Conservation (phyloP, 2,329 filamentous ascomycete genomes). For the Arthroderma sp. region DNA sequence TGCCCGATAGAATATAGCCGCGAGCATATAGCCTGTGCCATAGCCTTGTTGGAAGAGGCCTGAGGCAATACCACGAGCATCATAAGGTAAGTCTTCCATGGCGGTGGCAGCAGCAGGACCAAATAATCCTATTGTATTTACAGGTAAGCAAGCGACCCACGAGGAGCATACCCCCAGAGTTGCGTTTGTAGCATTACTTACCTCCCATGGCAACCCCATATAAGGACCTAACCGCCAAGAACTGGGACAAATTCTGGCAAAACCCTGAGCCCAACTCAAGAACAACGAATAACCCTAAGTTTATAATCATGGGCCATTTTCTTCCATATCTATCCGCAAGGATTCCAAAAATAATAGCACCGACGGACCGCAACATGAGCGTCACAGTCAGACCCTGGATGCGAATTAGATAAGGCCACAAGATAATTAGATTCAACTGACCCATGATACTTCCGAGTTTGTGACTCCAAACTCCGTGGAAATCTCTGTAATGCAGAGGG, state of each 20-base stretch:
- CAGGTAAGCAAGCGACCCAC: neutral
- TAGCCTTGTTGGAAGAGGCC: conserved; percentile 54
- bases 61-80: conserved; percentile 48
- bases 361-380: conserved; percentile 50
- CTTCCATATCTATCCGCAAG: conserved; percentile 43
- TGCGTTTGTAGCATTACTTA: conserved; percentile 3
- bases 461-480: conserved; percentile 43
- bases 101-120: conserved; percentile 52
- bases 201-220: conserved; percentile 54
- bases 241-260: conserved; percentile 45
- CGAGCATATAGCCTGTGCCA: conserved; percentile 52
- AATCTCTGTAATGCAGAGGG: conserved; percentile 43
- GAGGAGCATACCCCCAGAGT: neutral
- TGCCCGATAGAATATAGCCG: conserved; percentile 41
- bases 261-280: conserved; percentile 51
- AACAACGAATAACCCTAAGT: conserved; percentile 50
- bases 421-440: conserved; percentile 30
- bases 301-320: conserved; percentile 50
- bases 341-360: conserved; percentile 46
- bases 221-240: conserved; percentile 47
- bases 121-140: conserved; percentile 31
- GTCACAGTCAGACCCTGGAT: conserved; percentile 34
- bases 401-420: conserved; percentile 18
- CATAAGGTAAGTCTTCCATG: conserved; percentile 48
- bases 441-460: conserved; percentile 49